These are phyloP conservation scores for Trichodelitschia bisporula DNA, from an alignment of 495 filamentous ascomycete species.

Conservation along the genomic window DNA sequence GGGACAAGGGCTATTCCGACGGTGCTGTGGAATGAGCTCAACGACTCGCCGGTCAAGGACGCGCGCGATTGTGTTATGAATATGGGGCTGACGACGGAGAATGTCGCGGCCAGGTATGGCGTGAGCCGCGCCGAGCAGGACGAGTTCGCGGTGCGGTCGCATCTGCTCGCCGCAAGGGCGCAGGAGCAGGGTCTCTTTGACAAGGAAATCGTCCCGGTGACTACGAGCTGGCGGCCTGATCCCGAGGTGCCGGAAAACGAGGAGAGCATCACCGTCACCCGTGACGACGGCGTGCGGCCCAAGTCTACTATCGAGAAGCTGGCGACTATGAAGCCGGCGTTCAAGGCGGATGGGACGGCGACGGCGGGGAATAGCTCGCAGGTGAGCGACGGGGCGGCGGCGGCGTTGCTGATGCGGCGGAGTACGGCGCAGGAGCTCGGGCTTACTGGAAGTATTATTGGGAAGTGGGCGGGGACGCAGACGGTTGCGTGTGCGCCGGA, in stretches of 20 bases:
- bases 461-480: constrained; percentile 48
- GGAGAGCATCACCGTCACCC: constrained; percentile 32
- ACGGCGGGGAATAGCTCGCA: constrained; percentile 79
- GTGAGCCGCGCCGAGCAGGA: constrained; percentile 60
- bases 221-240: constrained; percentile 32
- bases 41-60: constrained; percentile 35
- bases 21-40: constrained; percentile 51
- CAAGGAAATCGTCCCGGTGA: constrained; percentile 53
- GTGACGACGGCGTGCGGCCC: constrained; percentile 63
- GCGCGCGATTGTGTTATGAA: constrained; percentile 73
- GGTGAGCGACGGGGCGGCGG: constrained; percentile 71
- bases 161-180: constrained; percentile 43
- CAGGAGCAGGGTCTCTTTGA: constrained; percentile 45
- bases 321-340: constrained; percentile 62
- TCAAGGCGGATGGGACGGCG: constrained; percentile 40
- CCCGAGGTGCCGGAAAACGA: constrained; percentile 35
- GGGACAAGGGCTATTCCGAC: constrained; percentile 58
- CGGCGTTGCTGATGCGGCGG: constrained; percentile 59
- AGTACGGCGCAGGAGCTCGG: constrained; percentile 57
- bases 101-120: constrained; percentile 56
- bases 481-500: constrained; percentile 60
- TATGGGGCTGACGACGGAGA: constrained; percentile 86
- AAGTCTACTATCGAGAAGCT: constrained; percentile 42
- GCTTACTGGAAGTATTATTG: constrained; percentile 40
- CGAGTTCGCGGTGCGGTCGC: constrained; percentile 49